A percentile compares a stretch with the other conserved stretches of the same genome.
Evolutionary conservation across 257 asterid species (phyloP).

Genomic region (Nicotiana knightiana): DNA sequence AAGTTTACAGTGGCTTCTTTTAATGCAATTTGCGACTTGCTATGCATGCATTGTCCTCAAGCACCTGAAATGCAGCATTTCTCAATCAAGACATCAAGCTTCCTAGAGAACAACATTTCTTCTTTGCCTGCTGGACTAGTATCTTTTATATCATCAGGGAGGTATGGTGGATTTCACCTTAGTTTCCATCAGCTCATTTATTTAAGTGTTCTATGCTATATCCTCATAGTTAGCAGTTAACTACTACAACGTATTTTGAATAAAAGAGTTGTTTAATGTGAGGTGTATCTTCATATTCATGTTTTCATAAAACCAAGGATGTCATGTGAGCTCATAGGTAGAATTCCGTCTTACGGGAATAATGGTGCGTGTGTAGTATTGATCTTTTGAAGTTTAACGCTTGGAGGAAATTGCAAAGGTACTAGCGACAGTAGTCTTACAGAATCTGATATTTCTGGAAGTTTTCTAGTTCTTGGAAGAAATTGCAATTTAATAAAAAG

Average conservation of each 20-base stretch:
- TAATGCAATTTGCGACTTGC: slow-evolving; percentile 61
- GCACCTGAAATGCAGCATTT: slow-evolving; percentile 67
- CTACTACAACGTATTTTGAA: background rate
- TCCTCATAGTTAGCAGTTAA: background rate
- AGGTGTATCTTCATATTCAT: background rate
- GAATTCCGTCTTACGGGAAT: background rate
- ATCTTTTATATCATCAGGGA: slow-evolving; percentile 61
- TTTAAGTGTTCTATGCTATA: background rate
- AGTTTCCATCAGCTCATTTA: background rate
- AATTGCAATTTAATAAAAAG: background rate
- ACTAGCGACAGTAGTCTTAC: background rate
- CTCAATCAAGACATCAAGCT: slow-evolving; percentile 84
- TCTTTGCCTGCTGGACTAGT: slow-evolving; percentile 53
- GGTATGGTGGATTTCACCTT: slow-evolving; percentile 33
- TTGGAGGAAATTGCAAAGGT: background rate
- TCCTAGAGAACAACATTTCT: slow-evolving; percentile 43
- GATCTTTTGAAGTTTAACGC: background rate
- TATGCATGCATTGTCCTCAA: slow-evolving; percentile 44
- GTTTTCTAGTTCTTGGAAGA: background rate
- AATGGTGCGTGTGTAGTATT: background rate
- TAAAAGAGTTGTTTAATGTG: background rate
- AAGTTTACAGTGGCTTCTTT: slow-evolving; percentile 64
- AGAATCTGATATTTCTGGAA: background rate
- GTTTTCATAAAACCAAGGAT: background rate
- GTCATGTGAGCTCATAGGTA: background rate